Evolutionary conservation across 179 eudicot species (phyloP).

Genomic region (Actinidia chinensis): DNA sequence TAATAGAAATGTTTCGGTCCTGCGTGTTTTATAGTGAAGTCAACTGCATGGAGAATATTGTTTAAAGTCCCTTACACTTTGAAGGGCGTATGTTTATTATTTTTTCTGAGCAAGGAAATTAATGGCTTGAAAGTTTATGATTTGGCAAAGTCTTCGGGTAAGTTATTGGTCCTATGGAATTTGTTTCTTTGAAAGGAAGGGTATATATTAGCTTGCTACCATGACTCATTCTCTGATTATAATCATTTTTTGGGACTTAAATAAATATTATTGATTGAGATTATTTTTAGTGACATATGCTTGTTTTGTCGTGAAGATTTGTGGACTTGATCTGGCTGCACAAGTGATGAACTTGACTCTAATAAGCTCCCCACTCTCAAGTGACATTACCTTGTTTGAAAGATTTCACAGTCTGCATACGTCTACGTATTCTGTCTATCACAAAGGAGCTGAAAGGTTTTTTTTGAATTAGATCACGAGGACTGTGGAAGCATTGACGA

Average conservation of each 20-base stretch:
- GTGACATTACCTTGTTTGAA: conserved; percentile 90
- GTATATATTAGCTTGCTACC: background rate
- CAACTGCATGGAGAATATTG: conserved; percentile 64
- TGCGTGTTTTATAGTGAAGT: conserved; percentile 47
- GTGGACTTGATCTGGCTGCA: conserved; percentile 54
- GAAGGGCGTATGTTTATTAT: conserved; percentile 80
- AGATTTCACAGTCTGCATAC: conserved; percentile 75
- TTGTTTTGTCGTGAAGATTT: conserved; percentile 55
- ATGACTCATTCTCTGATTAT: background rate
- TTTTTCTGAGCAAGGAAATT: conserved; percentile 65
- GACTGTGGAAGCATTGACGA: conserved; percentile 78
- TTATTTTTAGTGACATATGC: conserved; percentile 22
- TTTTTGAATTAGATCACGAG: conserved; percentile 54
- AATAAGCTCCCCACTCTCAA: conserved; percentile 67
- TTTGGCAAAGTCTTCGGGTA: conserved; percentile 61
- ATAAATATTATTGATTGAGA: background rate
- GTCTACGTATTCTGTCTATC: conserved; percentile 57
- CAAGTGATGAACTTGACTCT: conserved; percentile 55
- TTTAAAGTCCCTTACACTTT: conserved; percentile 63
- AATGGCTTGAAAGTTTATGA: conserved; percentile 63
- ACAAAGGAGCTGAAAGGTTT: conserved; percentile 50
- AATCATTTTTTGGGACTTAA: conserved; percentile 6
- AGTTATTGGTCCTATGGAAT: conserved; percentile 22
- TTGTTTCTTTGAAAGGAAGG: background rate
- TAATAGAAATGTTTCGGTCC: conserved; percentile 3